phyloP scores from a whole-genome alignment of 2,329 filamentous ascomycete genomes.

The Aureobasidium subglaciale region DNA sequence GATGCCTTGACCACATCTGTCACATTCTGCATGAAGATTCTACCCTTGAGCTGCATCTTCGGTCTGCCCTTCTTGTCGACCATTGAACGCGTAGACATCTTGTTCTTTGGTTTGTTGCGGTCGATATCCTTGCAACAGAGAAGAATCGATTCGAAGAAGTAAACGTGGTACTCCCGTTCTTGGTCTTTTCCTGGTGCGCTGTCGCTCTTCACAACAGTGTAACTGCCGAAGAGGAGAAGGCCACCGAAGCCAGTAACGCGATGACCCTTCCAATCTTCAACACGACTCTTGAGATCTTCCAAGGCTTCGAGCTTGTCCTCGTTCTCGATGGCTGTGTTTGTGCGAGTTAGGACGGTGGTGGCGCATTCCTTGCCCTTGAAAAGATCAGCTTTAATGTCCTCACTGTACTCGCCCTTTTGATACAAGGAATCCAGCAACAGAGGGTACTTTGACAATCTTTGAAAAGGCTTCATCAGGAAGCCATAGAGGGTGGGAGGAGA shows the following conservation, averaged over 20 bases:
- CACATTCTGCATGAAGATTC: constrained; percentile 99
- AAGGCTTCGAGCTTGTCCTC: constrained; percentile 79
- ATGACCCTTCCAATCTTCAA: constrained; percentile 97
- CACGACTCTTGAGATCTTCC: constrained; percentile 69
- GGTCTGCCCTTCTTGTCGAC: constrained; percentile 68
- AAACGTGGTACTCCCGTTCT: constrained; percentile 97
- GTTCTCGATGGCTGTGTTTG: constrained; percentile 84
- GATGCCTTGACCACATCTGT: constrained; percentile 84
- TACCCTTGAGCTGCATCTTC: constrained; percentile 81
- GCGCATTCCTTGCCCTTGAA: constrained; percentile 71
- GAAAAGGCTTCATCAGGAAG: constrained; percentile 94
- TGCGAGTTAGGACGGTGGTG: constrained; percentile 71
- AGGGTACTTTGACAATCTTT: constrained; percentile 90
- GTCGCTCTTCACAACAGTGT: constrained; percentile 71
- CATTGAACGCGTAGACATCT: constrained; percentile 63
- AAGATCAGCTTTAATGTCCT: constrained; percentile 64
- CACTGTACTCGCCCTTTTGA: constrained; percentile 72
- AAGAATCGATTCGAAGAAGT: constrained; percentile 90
- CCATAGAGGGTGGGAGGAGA: constrained; percentile 83
- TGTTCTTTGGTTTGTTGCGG: constrained; percentile 69
- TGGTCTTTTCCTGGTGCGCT: constrained; percentile 66
- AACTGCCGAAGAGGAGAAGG: constrained; percentile 78
- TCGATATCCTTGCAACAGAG: constrained; percentile 95
- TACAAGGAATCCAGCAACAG: constrained; percentile 79
- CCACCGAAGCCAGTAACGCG: constrained; percentile 86